Percentiles rank a stretch among this genome's conserved stretches.
These are phyloP conservation scores for Eucommia ulmoides DNA, from an alignment of 257 asterid genomes.

Conservation along the genomic window DNA sequence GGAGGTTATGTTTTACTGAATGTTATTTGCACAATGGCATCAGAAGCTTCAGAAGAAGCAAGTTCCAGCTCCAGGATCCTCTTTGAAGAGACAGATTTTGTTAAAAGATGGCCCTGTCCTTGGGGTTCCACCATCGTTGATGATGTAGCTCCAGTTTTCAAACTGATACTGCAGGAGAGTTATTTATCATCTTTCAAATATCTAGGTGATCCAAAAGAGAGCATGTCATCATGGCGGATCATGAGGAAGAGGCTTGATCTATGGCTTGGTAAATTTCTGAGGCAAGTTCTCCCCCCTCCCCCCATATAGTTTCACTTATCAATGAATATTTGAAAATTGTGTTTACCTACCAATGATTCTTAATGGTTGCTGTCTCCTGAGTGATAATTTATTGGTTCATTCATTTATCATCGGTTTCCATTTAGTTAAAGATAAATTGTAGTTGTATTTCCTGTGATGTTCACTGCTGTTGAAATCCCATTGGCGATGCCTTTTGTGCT, in stretches of 20 bases:
- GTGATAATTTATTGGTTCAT: no score
- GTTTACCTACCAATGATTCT: no score
- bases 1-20: background rate
- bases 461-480: no score
- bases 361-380: no score
- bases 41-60: constrained; percentile 38
- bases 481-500: no score
- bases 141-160: constrained; percentile 72
- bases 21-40: constrained; percentile 10
- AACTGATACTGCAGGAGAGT: constrained; percentile 58
- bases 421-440: no score
- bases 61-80: constrained; percentile 28
- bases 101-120: constrained; percentile 78
- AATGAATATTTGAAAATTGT: no score
- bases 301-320: background rate
- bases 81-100: constrained; percentile 29
- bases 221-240: constrained; percentile 67
- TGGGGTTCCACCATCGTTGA: constrained; percentile 70
- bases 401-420: no score
- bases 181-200: constrained; percentile 53
- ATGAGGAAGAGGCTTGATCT: constrained; percentile 68
- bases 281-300: no score
- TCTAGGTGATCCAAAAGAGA: constrained; percentile 38
- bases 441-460: no score
- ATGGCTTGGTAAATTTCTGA: constrained; percentile 53